phyloP scores from a whole-genome alignment of 2,329 filamentous ascomycete genomes.

The Stylonectria norvegica region DNA sequence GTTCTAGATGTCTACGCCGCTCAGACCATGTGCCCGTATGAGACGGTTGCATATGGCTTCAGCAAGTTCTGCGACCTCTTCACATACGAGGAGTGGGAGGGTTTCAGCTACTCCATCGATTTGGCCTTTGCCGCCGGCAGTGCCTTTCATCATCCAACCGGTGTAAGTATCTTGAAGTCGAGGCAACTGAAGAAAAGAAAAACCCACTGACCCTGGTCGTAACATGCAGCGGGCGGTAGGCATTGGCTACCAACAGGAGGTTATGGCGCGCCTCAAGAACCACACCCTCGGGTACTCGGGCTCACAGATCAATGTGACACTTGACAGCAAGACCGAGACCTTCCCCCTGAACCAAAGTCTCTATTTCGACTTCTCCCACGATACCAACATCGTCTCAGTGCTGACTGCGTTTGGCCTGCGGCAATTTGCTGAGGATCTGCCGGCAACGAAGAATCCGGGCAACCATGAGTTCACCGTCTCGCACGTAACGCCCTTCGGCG shows the following conservation, averaged over 20 bases:
- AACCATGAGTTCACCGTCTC: slow-evolving; percentile 62
- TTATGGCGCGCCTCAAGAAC: slow-evolving; percentile 66
- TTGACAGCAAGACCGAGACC: slow-evolving; percentile 63
- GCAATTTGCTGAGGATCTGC: slow-evolving; percentile 62
- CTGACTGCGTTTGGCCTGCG: slow-evolving; percentile 69
- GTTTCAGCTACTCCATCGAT: slow-evolving; percentile 69
- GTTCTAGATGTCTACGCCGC: slow-evolving; percentile 61
- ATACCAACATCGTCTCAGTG: slow-evolving; percentile 69
- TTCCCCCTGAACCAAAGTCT: slow-evolving; percentile 72
- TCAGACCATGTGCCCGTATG: slow-evolving; percentile 72
- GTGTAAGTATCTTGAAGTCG: slow-evolving; percentile 37
- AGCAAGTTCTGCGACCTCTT: slow-evolving; percentile 72
- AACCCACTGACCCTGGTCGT: neutral
- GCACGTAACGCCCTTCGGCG: slow-evolving; percentile 68
- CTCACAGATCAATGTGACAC: slow-evolving; percentile 64
- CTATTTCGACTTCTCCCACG: slow-evolving; percentile 76
- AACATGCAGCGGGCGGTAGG: slow-evolving; percentile 59
- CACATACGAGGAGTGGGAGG: slow-evolving; percentile 70
- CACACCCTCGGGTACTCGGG: slow-evolving; percentile 58
- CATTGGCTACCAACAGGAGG: slow-evolving; percentile 69
- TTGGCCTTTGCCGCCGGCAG: slow-evolving; percentile 60
- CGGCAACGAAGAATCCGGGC: slow-evolving; percentile 51
- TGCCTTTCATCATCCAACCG: slow-evolving; percentile 62
- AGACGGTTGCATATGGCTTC: slow-evolving; percentile 73
- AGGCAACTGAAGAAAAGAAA: too few relatives aligned